Evolutionary conservation across 73 alveolate genomes (phyloP), one percentile per base, ranked within the genome.

Genomic region (Paramecium sonneborni): DNA sequence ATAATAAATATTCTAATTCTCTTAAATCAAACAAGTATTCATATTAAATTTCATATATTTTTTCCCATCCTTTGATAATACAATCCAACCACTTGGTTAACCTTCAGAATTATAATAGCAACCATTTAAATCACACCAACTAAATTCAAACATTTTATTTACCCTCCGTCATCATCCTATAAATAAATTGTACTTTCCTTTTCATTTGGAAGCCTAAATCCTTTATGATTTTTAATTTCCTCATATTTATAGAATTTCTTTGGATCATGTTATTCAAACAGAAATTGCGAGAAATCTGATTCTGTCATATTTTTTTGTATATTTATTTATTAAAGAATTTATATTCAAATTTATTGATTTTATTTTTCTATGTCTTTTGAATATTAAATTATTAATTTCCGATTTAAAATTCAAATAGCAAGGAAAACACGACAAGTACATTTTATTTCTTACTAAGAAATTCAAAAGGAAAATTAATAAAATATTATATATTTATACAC

Each of bases 121-220:
- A 12, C 84, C 84, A 62, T 62, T 62, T 26, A 62, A 62, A 62
- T 62, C 84, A 3, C 48, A 26, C 84, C 84, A 62, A 2, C 84
- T 62, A 30, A 28, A 62, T 30, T 62, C 23, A 30, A 12, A 1
- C 1, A 62, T 30, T n/a, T 1, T 12, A 62, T 26, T 11, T 62
- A 62, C 84, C 84, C 84, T 30, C 26, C 84, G 7, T 26, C 14
- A 0, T 62, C 48, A 62, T 62, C 84, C 20, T 23, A 62, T 62
- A 62, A 62, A 62, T 62, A 62, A 2, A 26, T 26, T 23, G 20
- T 62, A 11, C 12, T 12, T 23, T 26, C 12, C 28, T 62, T 32
- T 2, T 62, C 84, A 62, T 32, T 14, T 62, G 84, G 84, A 0
- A 62, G 10, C 12, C 34, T 62, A 62, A 62, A 62, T 30, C 52